A percentile compares a stretch with the other conserved stretches of the same genome.
Evolutionary conservation across 1,139 yeast genomes (phyloP).

Genomic region (Blastobotrys apis): DNA sequence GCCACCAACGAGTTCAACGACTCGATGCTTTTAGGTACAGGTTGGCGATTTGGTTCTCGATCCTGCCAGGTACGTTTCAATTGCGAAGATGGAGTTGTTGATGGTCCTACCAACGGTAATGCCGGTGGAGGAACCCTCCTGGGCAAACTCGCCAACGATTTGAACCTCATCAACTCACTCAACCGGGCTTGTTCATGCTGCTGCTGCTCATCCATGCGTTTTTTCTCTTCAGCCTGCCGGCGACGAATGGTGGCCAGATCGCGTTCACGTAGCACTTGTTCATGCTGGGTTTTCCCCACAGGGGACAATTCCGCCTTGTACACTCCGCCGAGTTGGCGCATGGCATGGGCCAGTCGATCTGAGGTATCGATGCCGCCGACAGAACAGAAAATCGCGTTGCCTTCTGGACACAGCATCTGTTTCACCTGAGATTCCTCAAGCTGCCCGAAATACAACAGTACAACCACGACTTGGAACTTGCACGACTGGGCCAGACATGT

Average conservation of each 20-base stretch:
- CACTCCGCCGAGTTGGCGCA: constrained; percentile 2
- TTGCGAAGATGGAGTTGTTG: too few species aligned
- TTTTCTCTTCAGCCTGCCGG: constrained; percentile 3
- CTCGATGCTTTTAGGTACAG: constrained; percentile 2
- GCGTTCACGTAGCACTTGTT: constrained; percentile 9
- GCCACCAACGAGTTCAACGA: constrained; percentile 1
- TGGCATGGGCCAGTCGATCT: not conserved
- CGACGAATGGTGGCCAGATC: constrained; percentile 12
- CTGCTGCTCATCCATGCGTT: constrained; percentile 2
- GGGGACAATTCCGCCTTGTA: constrained; percentile 10
- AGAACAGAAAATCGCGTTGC: not conserved
- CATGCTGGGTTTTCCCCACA: constrained; percentile 8
- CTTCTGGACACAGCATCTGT: not conserved
- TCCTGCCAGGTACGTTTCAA: not conserved
- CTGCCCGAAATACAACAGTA: constrained; percentile 13
- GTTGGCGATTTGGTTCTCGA: not conserved
- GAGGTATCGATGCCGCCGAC: constrained; percentile 1
- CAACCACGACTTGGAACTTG: constrained; percentile 5
- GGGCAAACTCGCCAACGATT: not conserved
- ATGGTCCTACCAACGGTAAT: not conserved
- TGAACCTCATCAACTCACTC: not conserved
- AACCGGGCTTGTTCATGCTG: constrained; percentile 10
- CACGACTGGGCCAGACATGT: constrained; percentile 1
- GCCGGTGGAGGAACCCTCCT: constrained; percentile 1
- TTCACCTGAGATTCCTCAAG: constrained; percentile 1